Base-by-base conservation (phyloP, 805 yeast species). In the Saccharomycopsis javanensis region DNA sequence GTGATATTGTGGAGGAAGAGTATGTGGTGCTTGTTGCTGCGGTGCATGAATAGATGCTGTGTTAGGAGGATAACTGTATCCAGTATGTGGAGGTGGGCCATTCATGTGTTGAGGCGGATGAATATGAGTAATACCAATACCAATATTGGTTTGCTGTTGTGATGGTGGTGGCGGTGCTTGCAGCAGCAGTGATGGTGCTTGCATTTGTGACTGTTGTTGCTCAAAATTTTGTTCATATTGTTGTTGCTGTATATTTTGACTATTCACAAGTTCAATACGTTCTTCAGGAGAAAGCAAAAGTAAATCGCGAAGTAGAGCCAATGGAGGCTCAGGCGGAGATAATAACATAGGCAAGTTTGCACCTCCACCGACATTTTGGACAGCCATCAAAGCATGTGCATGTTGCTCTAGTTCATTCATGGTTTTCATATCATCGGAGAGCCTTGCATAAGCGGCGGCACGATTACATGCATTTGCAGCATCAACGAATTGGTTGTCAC, bases 391-490 rank as follows among this genome's bases (percentile, higher is more conserved):
- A 4, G 69, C 66, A 46, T 72, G 72, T 0, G 81, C 74, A 55
- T 80, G 67, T 56, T 72, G 71, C 55, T 77, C 81, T 54, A 75
- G 71, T 57, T 68, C 72, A 3, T 65, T 59, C 2, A 79, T 77
- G 28, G 72, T 66, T 55, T 75, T 72, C 3, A 65, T 48, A 59
- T 79, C 80, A 18, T 79, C 79, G 30, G 78, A 75, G 3, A 73
- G 68, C 59, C 74, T 72, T 64, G 74, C 79, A 63, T 81, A 79
- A 16, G 70, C 64, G 0, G 81, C 76, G 1, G 85, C 79, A 50
- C 84, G 68, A 10, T 68, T 57, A 59, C 82, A 79, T 4, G 86
- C 85, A 65, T 80, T 85, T 0, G 81, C 75, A 0, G 85, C 85
- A 66, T 82, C 86, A 60, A 71, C 68, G 23, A 76, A 69, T 64